Evolutionary conservation across 257 asterid genomes (phyloP), one percentile per base, ranked within the genome.

Genomic region (Solanum acaule): DNA sequence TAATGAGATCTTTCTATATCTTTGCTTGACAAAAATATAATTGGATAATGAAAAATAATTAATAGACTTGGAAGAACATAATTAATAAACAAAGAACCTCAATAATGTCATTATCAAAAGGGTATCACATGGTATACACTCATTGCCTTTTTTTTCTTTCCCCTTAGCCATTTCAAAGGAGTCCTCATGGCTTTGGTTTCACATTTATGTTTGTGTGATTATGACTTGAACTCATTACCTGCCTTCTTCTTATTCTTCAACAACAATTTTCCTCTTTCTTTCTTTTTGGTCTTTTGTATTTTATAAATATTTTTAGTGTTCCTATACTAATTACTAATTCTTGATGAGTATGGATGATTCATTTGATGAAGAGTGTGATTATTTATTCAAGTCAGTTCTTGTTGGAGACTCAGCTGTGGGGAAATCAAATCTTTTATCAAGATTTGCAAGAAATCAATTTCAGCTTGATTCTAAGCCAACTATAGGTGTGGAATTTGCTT

Each of bases 341-440:
- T 79, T 79, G 27, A 27, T 44, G 67, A 79, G 42, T 81, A 92
- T 94, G 97, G 94, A 88, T 1, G 91, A 91, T 89, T 93, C 94
- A 29, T 92, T 92, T 78, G 98, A 96, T 56, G 98, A 95, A 68
- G 98, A 96, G 92, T 95, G 98, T 79, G 98, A 96, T 88, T 96
- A 95, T 90, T 94, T 96, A 38, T 96, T 95, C 94, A 96, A 96
- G 87, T 94, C 98, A 22, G 96, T 96, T 72, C 90, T 96, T 6
- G 90, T 96, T n/a, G 98, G 98, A 44, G 98, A 96, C 63, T 95
- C 98, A 0, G 98, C 94, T 1, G 98, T 96, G 5, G 98, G 98
- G 78, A 96, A 96, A 88, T 94, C 98, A 27, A 96, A 93, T 86
- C 89, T 96, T 11, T 91, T 96, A 6, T 95, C 96, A 29, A 93